phyloP scores from a whole-genome alignment of 345 rosid species.

The Eucalyptus grandis region DNA sequence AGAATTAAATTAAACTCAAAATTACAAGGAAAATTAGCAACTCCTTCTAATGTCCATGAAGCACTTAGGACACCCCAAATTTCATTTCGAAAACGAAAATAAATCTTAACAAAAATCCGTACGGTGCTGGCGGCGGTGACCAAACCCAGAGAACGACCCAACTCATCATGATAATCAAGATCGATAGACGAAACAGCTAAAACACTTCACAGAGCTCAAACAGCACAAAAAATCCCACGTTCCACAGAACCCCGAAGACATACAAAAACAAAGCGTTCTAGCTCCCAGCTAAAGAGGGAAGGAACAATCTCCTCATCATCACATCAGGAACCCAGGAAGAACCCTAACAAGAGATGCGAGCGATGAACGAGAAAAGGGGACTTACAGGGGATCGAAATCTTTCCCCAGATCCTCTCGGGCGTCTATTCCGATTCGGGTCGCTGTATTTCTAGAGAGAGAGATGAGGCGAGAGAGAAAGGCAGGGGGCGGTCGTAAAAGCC shows the following conservation, averaged over 20 bases:
- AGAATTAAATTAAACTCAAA: background rate
- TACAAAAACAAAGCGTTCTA: background rate
- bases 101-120: background rate
- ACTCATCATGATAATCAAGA: background rate
- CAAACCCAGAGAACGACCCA: background rate
- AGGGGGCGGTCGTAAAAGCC: background rate
- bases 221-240: background rate
- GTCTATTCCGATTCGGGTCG: background rate
- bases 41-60: background rate
- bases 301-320: background rate
- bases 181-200: background rate
- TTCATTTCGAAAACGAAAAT: background rate
- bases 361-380: background rate
- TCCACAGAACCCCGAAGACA: background rate
- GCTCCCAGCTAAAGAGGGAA: background rate
- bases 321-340: background rate
- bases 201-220: background rate
- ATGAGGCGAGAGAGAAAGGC: background rate
- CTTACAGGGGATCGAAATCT: slow-evolving; percentile 12
- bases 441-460: background rate
- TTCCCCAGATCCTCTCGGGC: slow-evolving; percentile 1
- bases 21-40: background rate
- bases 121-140: background rate
- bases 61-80: background rate
- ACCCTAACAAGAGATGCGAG: background rate